Evolutionary conservation across 306 rosid species (phyloP).

Genomic region (Cicer arietinum): DNA sequence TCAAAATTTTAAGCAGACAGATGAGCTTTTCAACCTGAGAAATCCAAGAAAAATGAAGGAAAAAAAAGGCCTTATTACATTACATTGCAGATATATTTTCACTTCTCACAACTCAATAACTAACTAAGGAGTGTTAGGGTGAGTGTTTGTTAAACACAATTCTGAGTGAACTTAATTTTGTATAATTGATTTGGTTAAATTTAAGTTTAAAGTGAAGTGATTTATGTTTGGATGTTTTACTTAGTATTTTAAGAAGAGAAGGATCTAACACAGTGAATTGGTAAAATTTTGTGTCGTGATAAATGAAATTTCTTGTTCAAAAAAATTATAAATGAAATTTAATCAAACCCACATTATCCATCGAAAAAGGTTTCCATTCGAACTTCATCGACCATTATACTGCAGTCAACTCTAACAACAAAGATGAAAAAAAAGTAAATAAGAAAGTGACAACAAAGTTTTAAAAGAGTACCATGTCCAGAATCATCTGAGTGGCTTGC

Average conservation of each 20-base stretch:
- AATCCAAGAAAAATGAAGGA: too few species aligned
- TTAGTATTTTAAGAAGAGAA: constrained; percentile 22
- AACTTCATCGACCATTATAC: constrained; percentile 27
- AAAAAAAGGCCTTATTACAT: too few species aligned
- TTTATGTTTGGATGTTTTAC: too few species aligned
- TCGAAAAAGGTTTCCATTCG: constrained; percentile 2
- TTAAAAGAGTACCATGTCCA: constrained; percentile 61
- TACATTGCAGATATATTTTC: too few species aligned
- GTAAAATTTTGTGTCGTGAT: background rate
- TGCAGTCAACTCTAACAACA: constrained; percentile 34
- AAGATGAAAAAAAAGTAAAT: background rate
- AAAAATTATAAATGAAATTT: constrained; percentile 13
- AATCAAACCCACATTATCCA: constrained; percentile 28
- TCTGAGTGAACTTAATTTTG: too few species aligned
- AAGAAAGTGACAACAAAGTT: constrained; percentile 2
- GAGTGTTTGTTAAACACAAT: too few species aligned
- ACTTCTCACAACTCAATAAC: too few species aligned
- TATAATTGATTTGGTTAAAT: too few species aligned
- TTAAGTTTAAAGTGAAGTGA: too few species aligned
- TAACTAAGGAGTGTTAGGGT: too few species aligned
- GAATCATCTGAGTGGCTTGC: constrained; percentile 60
- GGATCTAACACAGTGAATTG: constrained; percentile 22
- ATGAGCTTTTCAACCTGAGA: too few species aligned
- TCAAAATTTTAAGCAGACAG: background rate
- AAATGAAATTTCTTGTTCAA: constrained; percentile 14